phyloP scores from a whole-genome alignment of 2,329 filamentous ascomycete species.

The Chrysoporthe puriensis region DNA sequence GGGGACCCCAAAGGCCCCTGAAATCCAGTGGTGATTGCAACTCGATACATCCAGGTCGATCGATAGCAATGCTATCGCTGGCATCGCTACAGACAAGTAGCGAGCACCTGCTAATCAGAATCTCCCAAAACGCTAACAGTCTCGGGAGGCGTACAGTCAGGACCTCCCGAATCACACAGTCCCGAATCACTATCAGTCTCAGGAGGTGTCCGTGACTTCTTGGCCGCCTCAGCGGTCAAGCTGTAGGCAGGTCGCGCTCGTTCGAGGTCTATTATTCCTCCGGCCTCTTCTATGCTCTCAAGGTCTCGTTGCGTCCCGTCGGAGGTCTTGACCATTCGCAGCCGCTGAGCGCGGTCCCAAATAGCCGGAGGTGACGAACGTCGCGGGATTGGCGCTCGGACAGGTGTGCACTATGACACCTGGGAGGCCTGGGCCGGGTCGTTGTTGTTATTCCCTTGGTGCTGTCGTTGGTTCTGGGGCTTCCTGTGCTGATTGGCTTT shows the following conservation, averaged over 20 bases:
- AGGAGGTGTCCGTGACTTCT: background rate
- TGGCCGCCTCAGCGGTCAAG: background rate
- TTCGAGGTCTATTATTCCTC: background rate
- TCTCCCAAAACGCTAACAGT: background rate
- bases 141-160: background rate
- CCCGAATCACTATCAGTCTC: background rate
- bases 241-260: background rate
- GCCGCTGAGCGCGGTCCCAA: background rate
- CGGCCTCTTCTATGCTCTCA: background rate
- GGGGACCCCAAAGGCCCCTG: background rate
- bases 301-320: background rate
- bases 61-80: constrained; percentile 2
- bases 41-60: background rate
- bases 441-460: constrained; percentile 24
- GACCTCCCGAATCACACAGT: background rate
- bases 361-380: background rate
- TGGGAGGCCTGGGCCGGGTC: constrained; percentile 15
- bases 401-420: constrained; percentile 22
- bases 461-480: constrained; percentile 38
- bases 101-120: background rate
- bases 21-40: background rate
- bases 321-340: background rate
- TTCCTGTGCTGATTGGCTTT: constrained; percentile 62
- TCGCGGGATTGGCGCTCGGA: background rate
- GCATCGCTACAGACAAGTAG: background rate